phyloP scores from a whole-genome alignment of 2,329 filamentous ascomycete species.

The Pseudogymnoascus sp. region DNA sequence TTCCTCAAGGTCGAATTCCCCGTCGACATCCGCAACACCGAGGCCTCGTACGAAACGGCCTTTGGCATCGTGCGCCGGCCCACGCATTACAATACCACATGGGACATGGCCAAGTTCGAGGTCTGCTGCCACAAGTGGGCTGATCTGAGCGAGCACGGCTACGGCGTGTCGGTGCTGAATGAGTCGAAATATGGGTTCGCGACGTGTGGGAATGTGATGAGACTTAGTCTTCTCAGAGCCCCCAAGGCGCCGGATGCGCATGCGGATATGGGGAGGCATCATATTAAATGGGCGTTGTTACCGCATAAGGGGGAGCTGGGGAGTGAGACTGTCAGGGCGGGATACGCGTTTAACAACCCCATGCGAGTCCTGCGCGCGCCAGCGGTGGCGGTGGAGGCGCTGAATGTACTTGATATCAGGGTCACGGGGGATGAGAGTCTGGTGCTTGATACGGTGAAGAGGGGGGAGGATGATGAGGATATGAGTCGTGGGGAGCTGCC shows the following conservation, averaged over 20 bases:
- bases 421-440: slow-evolving; percentile 61
- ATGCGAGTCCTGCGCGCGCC: slow-evolving; percentile 46
- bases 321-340: slow-evolving; percentile 68
- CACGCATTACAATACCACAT: slow-evolving; percentile 95
- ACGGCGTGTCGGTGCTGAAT: slow-evolving; percentile 88
- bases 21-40: slow-evolving; percentile 80
- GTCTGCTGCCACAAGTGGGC: slow-evolving; percentile 95
- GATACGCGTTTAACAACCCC: slow-evolving; percentile 85
- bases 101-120: slow-evolving; percentile 98
- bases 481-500: slow-evolving; percentile 55
- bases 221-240: slow-evolving; percentile 74
- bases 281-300: slow-evolving; percentile 83
- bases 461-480: slow-evolving; percentile 81
- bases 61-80: slow-evolving; percentile 83
- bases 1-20: slow-evolving; percentile 99
- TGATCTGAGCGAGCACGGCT: slow-evolving; percentile 78
- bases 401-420: slow-evolving; percentile 47
- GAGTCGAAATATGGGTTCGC: slow-evolving; percentile 96
- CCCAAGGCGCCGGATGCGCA: slow-evolving; percentile 90
- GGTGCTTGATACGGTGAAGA: slow-evolving; percentile 83
- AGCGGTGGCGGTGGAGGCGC: slow-evolving; percentile 36
- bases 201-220: slow-evolving; percentile 81
- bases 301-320: slow-evolving; percentile 71
- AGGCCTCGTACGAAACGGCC: slow-evolving; percentile 92
- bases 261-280: slow-evolving; percentile 86